Evolutionary conservation across 805 yeast genomes (phyloP), one percentile per base, ranked within the genome.

Genomic region (Kregervanrija pseudodelftensis): DNA sequence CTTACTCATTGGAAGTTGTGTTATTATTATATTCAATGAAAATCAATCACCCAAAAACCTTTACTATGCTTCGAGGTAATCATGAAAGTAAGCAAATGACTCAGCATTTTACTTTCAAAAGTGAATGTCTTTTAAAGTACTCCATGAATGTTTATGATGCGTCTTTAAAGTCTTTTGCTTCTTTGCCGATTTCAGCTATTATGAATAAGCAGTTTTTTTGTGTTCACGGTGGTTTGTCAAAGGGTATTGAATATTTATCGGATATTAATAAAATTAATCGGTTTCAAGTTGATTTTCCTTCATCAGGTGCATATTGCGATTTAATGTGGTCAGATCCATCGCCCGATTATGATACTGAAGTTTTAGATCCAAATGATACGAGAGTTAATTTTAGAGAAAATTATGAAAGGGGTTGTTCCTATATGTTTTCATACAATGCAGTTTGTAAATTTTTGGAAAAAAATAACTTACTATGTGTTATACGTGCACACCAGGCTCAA

Each of bases 401-500:
- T 78, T 33, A 84, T 82, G 48, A 61, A 42, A 73, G 98, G 51
- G 98, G 98, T 7, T 93, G 98, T 62, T 89, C 97, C 0, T 93
- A 80, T 63, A 87, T 91, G 44, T 91, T 77, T 62, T 80, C 96
- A 0, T 93, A 84, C 63, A 75, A 74, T 55, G 96, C 97, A 0
- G 76, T 83, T 3, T 83, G 93, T 56, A 76, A 76, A 38, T 91
- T 91, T 56, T 69, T 91, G 55, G 83, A 84, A 53, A 71, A 79
- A 42, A 91, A 88, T 36, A 84, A 86, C 16, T 67, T 91, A 33
- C 68, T 91, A 31, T 83, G 89, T n/a, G 77, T 91, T 33, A 87
- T 91, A 39, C 74, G 99, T 47, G 98, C 97, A 1, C 99, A 91
- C 63, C 97, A 91, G 66, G 97, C 97, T 1, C 99, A 91, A 65